phyloP scores from a whole-genome alignment of 1,139 yeast genomes.

The Saccharomyces hybrid region DNA sequence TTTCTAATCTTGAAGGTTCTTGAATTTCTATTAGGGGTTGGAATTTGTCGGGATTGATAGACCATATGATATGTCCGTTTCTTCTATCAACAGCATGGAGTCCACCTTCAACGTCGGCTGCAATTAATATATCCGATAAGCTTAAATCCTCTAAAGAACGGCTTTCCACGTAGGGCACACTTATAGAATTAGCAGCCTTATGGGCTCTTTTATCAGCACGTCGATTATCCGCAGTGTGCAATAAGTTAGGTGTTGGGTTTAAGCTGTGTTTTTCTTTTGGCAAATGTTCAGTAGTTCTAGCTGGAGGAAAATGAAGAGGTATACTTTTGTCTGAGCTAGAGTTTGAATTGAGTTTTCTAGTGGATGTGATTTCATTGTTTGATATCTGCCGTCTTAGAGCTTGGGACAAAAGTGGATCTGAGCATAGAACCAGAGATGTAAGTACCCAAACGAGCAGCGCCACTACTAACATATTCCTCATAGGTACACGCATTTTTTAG shows the following conservation, averaged over 20 bases:
- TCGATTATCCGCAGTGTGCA: neutral
- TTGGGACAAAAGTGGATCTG: neutral
- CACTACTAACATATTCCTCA: neutral
- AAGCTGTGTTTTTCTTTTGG: neutral
- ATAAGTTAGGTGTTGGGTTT: neutral
- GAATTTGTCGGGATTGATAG: slow-evolving; percentile 41
- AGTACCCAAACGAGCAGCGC: neutral
- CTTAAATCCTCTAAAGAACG: slow-evolving; percentile 19
- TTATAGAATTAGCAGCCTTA: slow-evolving; percentile 6
- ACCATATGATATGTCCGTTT: slow-evolving; percentile 76
- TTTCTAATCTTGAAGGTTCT: slow-evolving; percentile 16
- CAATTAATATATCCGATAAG: slow-evolving; percentile 53
- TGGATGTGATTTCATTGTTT: neutral
- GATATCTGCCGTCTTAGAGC: neutral
- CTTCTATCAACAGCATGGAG: slow-evolving; percentile 73
- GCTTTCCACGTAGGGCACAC: slow-evolving; percentile 12
- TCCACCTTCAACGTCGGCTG: slow-evolving; percentile 84
- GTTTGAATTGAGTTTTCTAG: neutral
- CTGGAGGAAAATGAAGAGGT: neutral
- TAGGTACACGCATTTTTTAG: neutral
- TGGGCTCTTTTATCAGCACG: neutral
- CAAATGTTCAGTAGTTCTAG: neutral
- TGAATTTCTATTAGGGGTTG: slow-evolving; percentile 28
- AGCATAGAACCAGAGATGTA: neutral
- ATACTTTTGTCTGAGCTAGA: neutral